phyloP scores from a whole-genome alignment of 176 grass and related monocot genomes.

The Oryza officinalis region DNA sequence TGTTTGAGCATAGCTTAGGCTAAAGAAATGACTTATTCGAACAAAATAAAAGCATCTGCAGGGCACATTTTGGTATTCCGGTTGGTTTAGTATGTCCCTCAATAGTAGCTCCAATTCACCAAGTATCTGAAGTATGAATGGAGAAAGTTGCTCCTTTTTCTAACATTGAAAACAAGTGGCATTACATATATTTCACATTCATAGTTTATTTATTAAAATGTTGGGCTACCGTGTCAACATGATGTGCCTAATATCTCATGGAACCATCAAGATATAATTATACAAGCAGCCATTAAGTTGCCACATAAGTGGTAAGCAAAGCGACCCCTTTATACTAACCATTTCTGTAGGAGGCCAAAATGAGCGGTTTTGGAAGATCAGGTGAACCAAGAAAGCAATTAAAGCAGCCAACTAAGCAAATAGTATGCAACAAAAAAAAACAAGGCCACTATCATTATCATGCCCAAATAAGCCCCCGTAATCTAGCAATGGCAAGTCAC shows the following conservation, averaged over 20 bases:
- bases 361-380: not conserved
- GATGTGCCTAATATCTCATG: not conserved
- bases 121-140: not conserved
- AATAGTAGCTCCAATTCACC: not conserved
- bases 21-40: not conserved
- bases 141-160: not conserved
- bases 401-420: slow-evolving; percentile 15
- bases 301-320: not conserved
- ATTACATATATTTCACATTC: slow-evolving; percentile 10
- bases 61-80: slow-evolving; percentile 14
- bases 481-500: not conserved
- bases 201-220: not conserved
- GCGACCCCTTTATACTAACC: not conserved
- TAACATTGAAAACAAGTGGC: not conserved
- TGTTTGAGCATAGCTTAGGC: not conserved
- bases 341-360: not conserved
- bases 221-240: not conserved
- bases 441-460: not conserved
- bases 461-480: not conserved
- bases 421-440: not conserved
- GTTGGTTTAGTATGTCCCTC: not conserved
- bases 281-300: not conserved
- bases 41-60: not conserved
- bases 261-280: not conserved
- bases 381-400: not conserved